Evolutionary conservation across 768 basidiomycete genomes (phyloP), one percentile per base, ranked within the genome.

Genomic region (Imleria badia): DNA sequence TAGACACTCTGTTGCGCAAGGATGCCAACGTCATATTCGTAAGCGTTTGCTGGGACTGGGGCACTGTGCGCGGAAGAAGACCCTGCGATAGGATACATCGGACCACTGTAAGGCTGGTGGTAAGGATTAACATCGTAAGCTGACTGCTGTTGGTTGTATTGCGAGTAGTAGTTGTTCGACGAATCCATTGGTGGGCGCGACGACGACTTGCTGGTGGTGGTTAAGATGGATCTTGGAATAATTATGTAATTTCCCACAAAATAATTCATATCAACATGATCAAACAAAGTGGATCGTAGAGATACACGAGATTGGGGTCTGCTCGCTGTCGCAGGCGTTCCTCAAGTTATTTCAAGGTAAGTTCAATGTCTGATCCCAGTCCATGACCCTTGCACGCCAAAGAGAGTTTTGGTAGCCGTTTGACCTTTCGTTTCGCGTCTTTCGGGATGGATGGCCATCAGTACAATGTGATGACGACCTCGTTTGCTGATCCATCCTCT

Each of bases 1-100:
- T 94, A 95, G 48, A 92, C 91, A 68, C 89, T 91, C 70, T 93
- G 91, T 66, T 94, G 91, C 3, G 91, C 91, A 42, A 92, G 79
- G 50, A 92, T 91, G 23, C 91, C 91, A 41, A 94, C 91, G 69
- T 94, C 92, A 66, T 94, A 94, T 70, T 94, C 91, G 70, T 93
- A 92, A 17, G 92, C 91, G 64, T 94, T 94, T 15, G 91, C 88
- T 35, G 90, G 91, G 11, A 92, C 87, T 9, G 89, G 89, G 1
- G 90, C 87, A 53, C 67, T 81, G 66, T 89, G 88, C n/a, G 75
- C 60, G 3, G 86, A 85, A 3, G 86, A 83, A 17, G 81, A 73
- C 8, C 85, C 85, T 17, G 83, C 78, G 42, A 84, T 73, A 12
- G 89, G 79, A 68, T 80, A 90, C 59, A 85, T 83, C 22, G 90